Conservation (phyloP, 2,329 filamentous ascomycete genomes). For the Cladosporium sphaerospermum region DNA sequence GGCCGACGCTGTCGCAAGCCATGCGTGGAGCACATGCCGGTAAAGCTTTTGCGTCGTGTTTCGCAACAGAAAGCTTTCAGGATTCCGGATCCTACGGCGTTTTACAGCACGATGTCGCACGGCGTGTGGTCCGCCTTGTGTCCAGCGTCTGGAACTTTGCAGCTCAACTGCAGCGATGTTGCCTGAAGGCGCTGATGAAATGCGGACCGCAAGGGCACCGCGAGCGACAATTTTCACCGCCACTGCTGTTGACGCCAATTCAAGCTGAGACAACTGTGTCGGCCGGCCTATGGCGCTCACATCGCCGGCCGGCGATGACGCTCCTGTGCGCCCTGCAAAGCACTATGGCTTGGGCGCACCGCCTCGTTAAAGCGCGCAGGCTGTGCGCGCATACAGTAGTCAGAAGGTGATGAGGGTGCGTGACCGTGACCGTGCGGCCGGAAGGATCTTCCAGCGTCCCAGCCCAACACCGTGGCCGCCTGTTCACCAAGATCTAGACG, state of each 20-base stretch:
- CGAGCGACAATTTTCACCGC: conserved; percentile 1
- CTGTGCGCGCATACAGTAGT: neutral
- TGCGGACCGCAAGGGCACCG: neutral
- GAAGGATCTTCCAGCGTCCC: conserved; percentile 2
- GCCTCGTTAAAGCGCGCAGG: conserved; percentile 7
- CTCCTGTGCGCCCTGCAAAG: neutral
- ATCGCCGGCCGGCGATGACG: neutral
- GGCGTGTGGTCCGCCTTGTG: neutral
- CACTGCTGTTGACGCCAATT: conserved; percentile 3
- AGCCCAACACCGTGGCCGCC: conserved; percentile 7
- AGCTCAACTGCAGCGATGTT: conserved; percentile 10
- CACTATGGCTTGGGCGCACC: conserved; percentile 7
- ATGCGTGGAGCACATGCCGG: neutral
- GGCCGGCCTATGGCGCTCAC: neutral
- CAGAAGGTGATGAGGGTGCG: neutral
- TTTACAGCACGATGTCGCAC: neutral
- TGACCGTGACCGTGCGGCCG: conserved; percentile 4
- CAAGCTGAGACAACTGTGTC: neutral
- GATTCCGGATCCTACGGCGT: neutral
- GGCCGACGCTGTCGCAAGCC: neutral
- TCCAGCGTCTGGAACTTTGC: neutral
- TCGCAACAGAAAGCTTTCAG: neutral
- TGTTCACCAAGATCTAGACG: neutral
- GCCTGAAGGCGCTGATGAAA: conserved; percentile 7
- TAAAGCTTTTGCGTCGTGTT: neutral